phyloP scores from a whole-genome alignment of 2,329 filamentous ascomycete genomes.

The Zasmidium angulare region DNA sequence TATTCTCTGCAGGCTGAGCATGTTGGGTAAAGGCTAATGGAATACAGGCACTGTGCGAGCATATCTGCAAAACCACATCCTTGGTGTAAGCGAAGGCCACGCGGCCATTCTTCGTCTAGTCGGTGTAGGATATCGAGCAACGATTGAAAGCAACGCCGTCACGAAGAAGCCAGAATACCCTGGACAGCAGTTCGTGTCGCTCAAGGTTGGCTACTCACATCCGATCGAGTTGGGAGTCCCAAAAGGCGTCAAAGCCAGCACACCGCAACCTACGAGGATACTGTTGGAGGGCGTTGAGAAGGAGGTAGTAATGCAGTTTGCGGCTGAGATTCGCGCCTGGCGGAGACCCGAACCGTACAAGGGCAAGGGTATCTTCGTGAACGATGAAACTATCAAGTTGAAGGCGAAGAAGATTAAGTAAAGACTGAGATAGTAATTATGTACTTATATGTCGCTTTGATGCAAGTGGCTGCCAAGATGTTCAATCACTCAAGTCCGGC shows the following conservation, averaged over 20 bases:
- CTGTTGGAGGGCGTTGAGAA: constrained; percentile 85
- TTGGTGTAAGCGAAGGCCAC: constrained; percentile 94
- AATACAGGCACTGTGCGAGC: constrained; percentile 78
- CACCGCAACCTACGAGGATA: constrained; percentile 87
- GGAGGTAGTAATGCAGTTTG: constrained; percentile 85
- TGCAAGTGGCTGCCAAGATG: too few relatives aligned
- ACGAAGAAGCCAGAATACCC: constrained; percentile 68
- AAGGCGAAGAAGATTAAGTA: constrained; percentile 78
- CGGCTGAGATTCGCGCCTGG: constrained; percentile 84
- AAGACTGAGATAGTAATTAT: too few relatives aligned
- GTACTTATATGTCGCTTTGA: too few relatives aligned
- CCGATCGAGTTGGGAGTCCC: constrained; percentile 88
- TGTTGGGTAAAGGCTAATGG: not conserved
- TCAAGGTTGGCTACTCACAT: constrained; percentile 97
- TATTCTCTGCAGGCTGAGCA: constrained; percentile 14
- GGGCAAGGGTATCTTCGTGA: constrained; percentile 98
- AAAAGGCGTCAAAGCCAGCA: constrained; percentile 77
- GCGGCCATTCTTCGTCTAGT: constrained; percentile 89
- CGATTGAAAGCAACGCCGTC: constrained; percentile 72
- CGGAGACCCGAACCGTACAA: constrained; percentile 95
- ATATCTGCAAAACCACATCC: constrained; percentile 85
- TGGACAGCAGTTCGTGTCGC: constrained; percentile 82
- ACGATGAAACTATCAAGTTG: constrained; percentile 94
- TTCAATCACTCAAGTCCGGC: too few relatives aligned
- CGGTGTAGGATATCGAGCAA: constrained; percentile 92